phyloP scores from a whole-genome alignment of 495 filamentous ascomycete genomes.

The Penicillium manginii region DNA sequence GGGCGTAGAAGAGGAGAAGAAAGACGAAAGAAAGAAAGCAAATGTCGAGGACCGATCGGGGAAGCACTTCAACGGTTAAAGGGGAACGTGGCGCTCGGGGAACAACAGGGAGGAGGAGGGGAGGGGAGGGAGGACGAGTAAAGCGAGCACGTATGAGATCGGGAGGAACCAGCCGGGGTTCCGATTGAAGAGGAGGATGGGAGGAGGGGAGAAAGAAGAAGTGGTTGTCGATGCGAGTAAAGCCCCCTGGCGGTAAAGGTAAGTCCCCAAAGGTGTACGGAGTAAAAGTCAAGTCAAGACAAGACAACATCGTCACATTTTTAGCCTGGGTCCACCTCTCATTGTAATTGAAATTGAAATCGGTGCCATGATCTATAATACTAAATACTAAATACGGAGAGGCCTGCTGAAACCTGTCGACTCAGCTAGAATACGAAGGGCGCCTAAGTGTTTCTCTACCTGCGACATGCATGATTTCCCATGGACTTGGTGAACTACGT shows the following conservation, averaged over 20 bases:
- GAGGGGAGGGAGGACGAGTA: not conserved
- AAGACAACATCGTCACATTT: too few species aligned
- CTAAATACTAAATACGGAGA: too few species aligned
- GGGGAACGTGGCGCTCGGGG: conserved; percentile 6
- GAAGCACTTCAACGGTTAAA: not conserved
- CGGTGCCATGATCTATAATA: too few species aligned
- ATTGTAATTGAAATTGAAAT: too few species aligned
- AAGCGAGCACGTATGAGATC: not conserved
- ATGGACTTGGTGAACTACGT: too few species aligned
- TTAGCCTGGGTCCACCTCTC: too few species aligned
- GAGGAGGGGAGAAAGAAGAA: not conserved
- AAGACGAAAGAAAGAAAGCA: not conserved
- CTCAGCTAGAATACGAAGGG: conserved; percentile 10
- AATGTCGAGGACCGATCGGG: not conserved
- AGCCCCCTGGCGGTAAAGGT: conserved; percentile 34
- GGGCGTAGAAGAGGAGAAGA: conserved; percentile 7
- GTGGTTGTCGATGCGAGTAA: too few species aligned
- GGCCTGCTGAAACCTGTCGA: not conserved
- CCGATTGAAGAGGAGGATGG: conserved; percentile 19
- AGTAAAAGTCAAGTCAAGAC: too few species aligned
- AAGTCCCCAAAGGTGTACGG: conserved; percentile 10
- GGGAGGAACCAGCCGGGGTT: conserved; percentile 31
- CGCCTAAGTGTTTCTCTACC: conserved; percentile 7
- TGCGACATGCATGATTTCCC: not conserved
- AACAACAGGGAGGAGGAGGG: not conserved